A percentile compares a stretch with the other conserved stretches of the same genome.
Evolutionary conservation across 1,284 basidiomycete genomes (phyloP).

Genomic region (Ustilago xerochloae): DNA sequence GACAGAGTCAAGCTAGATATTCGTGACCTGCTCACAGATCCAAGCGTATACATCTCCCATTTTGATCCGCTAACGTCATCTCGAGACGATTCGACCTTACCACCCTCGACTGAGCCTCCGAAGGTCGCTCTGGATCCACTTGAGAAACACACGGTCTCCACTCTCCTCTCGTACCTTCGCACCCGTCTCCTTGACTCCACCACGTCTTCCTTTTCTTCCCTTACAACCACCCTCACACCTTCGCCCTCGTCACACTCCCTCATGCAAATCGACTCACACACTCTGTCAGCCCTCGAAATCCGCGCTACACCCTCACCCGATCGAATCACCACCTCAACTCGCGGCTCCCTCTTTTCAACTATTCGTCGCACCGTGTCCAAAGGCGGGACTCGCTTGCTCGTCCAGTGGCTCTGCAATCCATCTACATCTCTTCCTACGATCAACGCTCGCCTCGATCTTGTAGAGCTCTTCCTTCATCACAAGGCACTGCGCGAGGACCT

Average conservation of each 20-base stretch:
- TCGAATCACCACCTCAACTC: constrained; percentile 51
- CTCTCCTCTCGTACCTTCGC: constrained; percentile 58
- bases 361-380: constrained; percentile 63
- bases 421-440: constrained; percentile 54
- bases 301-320: constrained; percentile 33
- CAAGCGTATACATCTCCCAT: constrained; percentile 36
- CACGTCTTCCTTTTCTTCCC: constrained; percentile 11
- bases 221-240: constrained; percentile 9
- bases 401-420: constrained; percentile 61
- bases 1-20: constrained; percentile 10
- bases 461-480: constrained; percentile 46
- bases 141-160: constrained; percentile 47
- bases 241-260: constrained; percentile 20
- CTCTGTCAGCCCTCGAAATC: constrained; percentile 62
- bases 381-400: constrained; percentile 60
- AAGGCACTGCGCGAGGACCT: constrained; percentile 56
- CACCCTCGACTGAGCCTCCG: neutral
- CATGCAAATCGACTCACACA: constrained; percentile 66
- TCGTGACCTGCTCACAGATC: constrained; percentile 28
- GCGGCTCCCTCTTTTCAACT: constrained; percentile 58
- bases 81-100: neutral
- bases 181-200: constrained; percentile 55
- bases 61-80: constrained; percentile 10
- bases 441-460: constrained; percentile 49
- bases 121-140: constrained; percentile 7